These are phyloP conservation scores for Diaporthe longicolla DNA, from an alignment of 2,329 filamentous ascomycete genomes.

Conservation along the genomic window DNA sequence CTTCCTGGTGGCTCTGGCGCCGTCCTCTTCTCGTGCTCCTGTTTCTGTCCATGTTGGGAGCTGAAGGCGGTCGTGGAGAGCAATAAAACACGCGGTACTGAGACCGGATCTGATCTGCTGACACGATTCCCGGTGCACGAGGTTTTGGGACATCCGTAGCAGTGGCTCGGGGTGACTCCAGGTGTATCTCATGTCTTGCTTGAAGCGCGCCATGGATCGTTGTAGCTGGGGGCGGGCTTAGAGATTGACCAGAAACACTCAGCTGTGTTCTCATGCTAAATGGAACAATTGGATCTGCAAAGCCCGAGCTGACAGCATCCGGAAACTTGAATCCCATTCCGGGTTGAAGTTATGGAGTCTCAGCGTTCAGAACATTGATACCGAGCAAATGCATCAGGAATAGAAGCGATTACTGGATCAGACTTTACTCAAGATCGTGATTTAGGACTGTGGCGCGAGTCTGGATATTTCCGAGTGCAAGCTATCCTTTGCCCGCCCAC, in stretches of 20 bases:
- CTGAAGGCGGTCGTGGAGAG: not conserved
- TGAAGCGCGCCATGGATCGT: not conserved
- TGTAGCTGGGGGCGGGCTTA: not conserved
- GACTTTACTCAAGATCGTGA: no score
- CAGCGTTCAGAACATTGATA: not conserved
- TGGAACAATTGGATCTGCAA: not conserved
- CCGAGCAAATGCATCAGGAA: not conserved
- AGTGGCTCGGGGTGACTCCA: not conserved
- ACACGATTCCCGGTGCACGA: not conserved
- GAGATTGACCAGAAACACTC: not conserved
- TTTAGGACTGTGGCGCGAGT: no score
- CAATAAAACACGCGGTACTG: constrained; percentile 20
- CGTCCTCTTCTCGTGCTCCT: constrained; percentile 12
- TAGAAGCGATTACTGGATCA: not conserved
- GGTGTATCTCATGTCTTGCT: not conserved
- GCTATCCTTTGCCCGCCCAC: no score
- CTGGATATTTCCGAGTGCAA: not conserved
- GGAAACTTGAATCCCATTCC: not conserved
- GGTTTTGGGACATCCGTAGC: constrained; percentile 7
- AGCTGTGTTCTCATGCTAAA: not conserved
- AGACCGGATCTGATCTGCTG: constrained; percentile 17
- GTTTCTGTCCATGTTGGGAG: constrained; percentile 12
- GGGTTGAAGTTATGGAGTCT: not conserved
- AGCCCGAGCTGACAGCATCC: not conserved
- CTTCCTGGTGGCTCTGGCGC: not conserved